Evolutionary conservation across 768 basidiomycete genomes (phyloP).

Genomic region (Rhodocollybia butyracea): DNA sequence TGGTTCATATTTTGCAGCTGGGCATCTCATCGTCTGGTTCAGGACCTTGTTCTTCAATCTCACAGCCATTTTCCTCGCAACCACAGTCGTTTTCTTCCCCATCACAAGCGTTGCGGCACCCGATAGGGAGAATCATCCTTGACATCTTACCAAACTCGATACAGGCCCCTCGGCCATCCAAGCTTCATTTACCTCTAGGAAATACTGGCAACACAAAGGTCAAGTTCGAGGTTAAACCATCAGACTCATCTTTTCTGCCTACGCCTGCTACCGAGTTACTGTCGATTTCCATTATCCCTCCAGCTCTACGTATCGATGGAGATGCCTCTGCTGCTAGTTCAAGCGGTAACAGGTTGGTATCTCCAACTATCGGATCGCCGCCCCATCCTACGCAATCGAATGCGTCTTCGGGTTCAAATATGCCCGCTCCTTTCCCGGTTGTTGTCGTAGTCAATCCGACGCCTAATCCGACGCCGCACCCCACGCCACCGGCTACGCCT

Average conservation of each 20-base stretch:
- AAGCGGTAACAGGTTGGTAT: neutral
- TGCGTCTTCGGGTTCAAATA: neutral
- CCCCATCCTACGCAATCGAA: constrained; percentile 18
- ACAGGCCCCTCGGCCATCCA: neutral
- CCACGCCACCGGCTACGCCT: constrained; percentile 76
- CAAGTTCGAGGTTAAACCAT: neutral
- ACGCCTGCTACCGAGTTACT: constrained; percentile 5
- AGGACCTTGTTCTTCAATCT: neutral
- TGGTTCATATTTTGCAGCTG: neutral
- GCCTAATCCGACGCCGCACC: constrained; percentile 73
- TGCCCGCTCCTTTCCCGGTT: constrained; percentile 36
- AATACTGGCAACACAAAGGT: neutral
- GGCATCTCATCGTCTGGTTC: neutral
- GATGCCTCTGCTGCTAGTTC: neutral
- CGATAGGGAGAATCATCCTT: constrained; percentile 11
- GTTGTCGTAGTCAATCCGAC: constrained; percentile 75
- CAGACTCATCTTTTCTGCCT: neutral
- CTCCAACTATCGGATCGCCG: constrained; percentile 8
- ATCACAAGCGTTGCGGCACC: no score
- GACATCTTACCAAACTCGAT: constrained; percentile 5
- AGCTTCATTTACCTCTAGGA: neutral
- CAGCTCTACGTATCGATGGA: neutral
- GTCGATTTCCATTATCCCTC: constrained; percentile 9
- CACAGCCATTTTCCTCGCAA: neutral
- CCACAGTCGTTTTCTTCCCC: no score